Conservation (phyloP, 768 basidiomycete species). For the Strobilomyces confusus region DNA sequence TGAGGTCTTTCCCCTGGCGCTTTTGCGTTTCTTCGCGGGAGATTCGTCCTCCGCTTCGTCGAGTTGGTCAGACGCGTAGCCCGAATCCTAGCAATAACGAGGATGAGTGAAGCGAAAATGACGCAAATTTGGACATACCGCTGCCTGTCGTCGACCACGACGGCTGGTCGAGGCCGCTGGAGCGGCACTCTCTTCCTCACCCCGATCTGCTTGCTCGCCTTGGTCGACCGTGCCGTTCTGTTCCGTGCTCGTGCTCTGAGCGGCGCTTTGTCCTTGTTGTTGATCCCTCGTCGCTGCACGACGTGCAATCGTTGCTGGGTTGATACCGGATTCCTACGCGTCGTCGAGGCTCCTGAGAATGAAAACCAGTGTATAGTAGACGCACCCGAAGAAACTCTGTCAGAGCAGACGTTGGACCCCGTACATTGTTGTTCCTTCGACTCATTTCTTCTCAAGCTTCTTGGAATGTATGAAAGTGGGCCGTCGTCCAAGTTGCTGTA, state of each 20-base stretch:
- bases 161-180: slow-evolving; percentile 10
- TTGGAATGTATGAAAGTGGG: not conserved
- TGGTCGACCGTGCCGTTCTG: slow-evolving; percentile 10
- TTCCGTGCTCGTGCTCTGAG: slow-evolving; percentile 9
- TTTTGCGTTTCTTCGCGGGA: slow-evolving; percentile 53
- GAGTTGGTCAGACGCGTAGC: slow-evolving; percentile 71
- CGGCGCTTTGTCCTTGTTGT: slow-evolving; percentile 30
- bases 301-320: slow-evolving; percentile 38
- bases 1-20: slow-evolving; percentile 38
- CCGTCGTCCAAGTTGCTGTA: not conserved
- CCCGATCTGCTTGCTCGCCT: slow-evolving; percentile 14
- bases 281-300: slow-evolving; percentile 32
- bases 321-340: slow-evolving; percentile 50
- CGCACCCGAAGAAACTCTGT: slow-evolving; percentile 75
- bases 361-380: not conserved
- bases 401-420: slow-evolving; percentile 78
- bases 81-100: slow-evolving; percentile 26
- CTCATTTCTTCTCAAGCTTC: slow-evolving; percentile 17
- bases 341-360: slow-evolving; percentile 17
- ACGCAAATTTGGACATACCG: slow-evolving; percentile 3
- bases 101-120: not conserved
- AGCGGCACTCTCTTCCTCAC: not conserved
- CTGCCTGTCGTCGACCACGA: slow-evolving; percentile 14
- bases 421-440: slow-evolving; percentile 51
- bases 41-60: slow-evolving; percentile 52